Base-by-base conservation (phyloP, 805 yeast species). In the Wickerhamiella occidentalis region DNA sequence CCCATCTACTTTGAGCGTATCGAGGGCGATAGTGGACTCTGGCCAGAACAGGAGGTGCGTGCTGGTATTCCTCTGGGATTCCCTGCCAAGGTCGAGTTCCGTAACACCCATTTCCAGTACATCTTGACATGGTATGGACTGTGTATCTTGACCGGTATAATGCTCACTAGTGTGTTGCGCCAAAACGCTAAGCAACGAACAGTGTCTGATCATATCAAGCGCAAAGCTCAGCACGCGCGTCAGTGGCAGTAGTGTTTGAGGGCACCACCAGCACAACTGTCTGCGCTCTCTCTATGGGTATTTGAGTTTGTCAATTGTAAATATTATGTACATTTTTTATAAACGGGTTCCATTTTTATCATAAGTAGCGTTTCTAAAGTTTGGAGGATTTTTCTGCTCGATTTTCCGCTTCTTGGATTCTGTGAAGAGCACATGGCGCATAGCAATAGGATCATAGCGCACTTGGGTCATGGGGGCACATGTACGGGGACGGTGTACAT, bases 111-210 rank as follows among this genome's bases (percentile, higher is more conserved):
- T 62, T 67, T 88, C 64, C 95, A 90, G 64, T 92, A 92, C 63
- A 68, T 92, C 60, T 78, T 86, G 18, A 92, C 98, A 0, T 92
- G 98, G 98, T 90, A 85, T 63, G 95, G 96, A 0, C 74, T 90
- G 40, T 78, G 87, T 1, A 58, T 83, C 37, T 75, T 85, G 35
- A 82, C 95, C 33, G 58, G 87, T 0, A 76, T 82, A 29, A 75
- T 86, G 65, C 71, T 92, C 29, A 56, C 72, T 23, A 61, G 75
- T 26, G 75, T 80, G 17, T 56, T 80, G 51, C 70, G 66, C 53
- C 77, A 75, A 59, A 61, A 66, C 15, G 5, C 25, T 1, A 49
- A 57, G 38, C 23, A 44, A 6, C 15, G 51, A 7, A 22, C 40
- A 13, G n/a, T 45, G 1, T 36, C 30, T n/a, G 57, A 55, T 28